Base-by-base conservation (phyloP, 1,284 basidiomycete species). In the Ustilago xerochloae region DNA sequence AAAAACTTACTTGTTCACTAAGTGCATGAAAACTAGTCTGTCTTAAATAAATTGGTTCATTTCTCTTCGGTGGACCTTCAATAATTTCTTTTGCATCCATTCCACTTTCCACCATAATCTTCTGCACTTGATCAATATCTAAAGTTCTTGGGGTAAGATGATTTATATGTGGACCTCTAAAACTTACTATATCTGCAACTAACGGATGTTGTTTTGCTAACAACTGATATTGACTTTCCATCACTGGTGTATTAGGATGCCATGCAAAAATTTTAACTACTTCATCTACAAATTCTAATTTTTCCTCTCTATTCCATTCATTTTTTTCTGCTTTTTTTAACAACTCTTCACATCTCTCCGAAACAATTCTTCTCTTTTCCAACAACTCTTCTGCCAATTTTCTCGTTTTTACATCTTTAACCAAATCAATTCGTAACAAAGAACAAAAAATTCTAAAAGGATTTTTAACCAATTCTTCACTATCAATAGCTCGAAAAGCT, bases 131-230 rank as follows among this genome's bases (percentile, higher is more conserved):
- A 63, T 87, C 86, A 46, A 87, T 86, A 61, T 86, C 85, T 26
- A 87, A 64, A 24, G 86, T 85, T 15, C 86, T 63, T 15, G 86
- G 86, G 7, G 86, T 87, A n/a, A 87, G 77, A 67, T 86, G 86
- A 63, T 87, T 87, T 78, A 87, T 86, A 63, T 87, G 86, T 12
- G 85, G 85, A 18, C 85, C 85, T 33, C 78, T 73, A 78, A 87
- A 87, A 15, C 81, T 83, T 12, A 79, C 84, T 45, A 86, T 85
- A 64, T 87, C 86, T 9, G 86, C 86, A 4, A 86, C 80, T 6
- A 87, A 71, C 1, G 85, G 80, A 56, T 85, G 85, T 5, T 77
- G 78, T 3, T 35, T 58, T n/a, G 80, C 78, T 55, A 87, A 78
- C 52, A 75, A 58, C 9, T 76, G 62, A 63, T 87, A 87, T 32